These are phyloP conservation scores for Trametes cingulata DNA, from an alignment of 768 basidiomycete genomes.

Conservation along the genomic window DNA sequence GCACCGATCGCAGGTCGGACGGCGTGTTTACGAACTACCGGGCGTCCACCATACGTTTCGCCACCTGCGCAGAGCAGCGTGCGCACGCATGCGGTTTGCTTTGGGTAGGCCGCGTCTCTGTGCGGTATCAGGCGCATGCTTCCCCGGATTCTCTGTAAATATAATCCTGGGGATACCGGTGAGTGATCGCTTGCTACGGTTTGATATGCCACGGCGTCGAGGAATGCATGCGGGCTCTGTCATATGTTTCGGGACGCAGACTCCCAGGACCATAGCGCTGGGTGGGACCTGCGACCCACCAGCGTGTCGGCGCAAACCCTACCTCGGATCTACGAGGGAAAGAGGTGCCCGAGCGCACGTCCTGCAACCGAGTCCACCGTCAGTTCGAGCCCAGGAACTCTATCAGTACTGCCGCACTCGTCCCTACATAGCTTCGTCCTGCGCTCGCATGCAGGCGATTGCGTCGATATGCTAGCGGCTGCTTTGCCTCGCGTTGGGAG, in stretches of 20 bases:
- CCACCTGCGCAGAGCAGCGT: neutral
- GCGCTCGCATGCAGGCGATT: neutral
- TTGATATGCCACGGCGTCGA: conserved; percentile 1
- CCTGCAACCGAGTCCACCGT: neutral
- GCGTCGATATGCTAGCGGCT: neutral
- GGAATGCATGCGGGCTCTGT: neutral
- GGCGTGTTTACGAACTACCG: neutral
- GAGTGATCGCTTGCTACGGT: neutral
- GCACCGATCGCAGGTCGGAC: neutral
- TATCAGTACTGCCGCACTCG: conserved; percentile 1
- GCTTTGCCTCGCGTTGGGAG: neutral
- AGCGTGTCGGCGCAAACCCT: neutral
- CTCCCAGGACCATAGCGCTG: neutral
- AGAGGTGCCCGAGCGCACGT: neutral
- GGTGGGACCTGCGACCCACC: neutral
- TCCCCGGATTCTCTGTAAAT: neutral
- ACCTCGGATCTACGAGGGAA: neutral
- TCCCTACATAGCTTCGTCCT: neutral
- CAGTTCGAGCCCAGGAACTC: conserved; percentile 1
- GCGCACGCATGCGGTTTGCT: neutral
- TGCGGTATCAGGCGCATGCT: neutral
- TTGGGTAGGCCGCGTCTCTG: neutral
- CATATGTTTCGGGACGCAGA: neutral
- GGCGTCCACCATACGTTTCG: conserved; percentile 2
- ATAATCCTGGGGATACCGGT: neutral